These are phyloP conservation scores for Lobosporangium transversale DNA, from an alignment of 192 early-diverging fungal genomes.

Conservation along the genomic window DNA sequence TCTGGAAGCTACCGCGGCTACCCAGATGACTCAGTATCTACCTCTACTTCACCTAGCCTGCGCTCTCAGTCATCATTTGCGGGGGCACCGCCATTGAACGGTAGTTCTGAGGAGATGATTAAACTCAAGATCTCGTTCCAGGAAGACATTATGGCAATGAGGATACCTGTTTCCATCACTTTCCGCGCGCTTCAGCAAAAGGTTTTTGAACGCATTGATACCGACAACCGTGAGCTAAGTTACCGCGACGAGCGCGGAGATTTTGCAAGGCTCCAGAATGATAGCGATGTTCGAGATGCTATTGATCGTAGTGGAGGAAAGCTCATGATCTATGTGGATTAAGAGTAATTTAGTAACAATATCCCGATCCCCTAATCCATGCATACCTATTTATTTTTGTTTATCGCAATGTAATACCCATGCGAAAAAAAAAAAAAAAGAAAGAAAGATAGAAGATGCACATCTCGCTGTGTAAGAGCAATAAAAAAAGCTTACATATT, in stretches of 20 bases:
- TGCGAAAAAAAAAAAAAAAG: background rate
- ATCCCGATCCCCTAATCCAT: too few relatives aligned
- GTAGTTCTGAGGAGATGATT: slow-evolving; percentile 51
- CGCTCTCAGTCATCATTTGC: slow-evolving; percentile 45
- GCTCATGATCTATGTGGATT: slow-evolving; percentile 57
- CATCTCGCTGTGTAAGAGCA: background rate
- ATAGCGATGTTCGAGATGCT: slow-evolving; percentile 57
- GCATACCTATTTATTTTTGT: too few relatives aligned
- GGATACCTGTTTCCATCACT: slow-evolving; percentile 67
- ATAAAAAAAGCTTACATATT: background rate
- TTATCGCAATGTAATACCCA: background rate
- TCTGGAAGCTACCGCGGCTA: slow-evolving; percentile 18
- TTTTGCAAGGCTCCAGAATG: slow-evolving; percentile 44
- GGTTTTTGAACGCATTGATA: slow-evolving; percentile 65
- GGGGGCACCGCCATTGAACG: background rate
- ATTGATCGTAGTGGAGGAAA: slow-evolving; percentile 56
- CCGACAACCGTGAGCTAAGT: slow-evolving; percentile 18
- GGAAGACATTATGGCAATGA: slow-evolving; percentile 79
- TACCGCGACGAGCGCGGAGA: slow-evolving; percentile 44
- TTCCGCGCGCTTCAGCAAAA: slow-evolving; percentile 66
- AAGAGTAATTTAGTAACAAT: background rate
- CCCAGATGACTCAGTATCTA: slow-evolving; percentile 22
- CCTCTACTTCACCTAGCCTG: slow-evolving; percentile 34
- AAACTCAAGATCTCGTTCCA: slow-evolving; percentile 78
- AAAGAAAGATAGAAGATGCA: background rate